A percentile compares a stretch with the other conserved stretches of the same genome.
Evolutionary conservation across 2,329 filamentous ascomycete species (phyloP).

Genomic region (Didymellaceae sp.): DNA sequence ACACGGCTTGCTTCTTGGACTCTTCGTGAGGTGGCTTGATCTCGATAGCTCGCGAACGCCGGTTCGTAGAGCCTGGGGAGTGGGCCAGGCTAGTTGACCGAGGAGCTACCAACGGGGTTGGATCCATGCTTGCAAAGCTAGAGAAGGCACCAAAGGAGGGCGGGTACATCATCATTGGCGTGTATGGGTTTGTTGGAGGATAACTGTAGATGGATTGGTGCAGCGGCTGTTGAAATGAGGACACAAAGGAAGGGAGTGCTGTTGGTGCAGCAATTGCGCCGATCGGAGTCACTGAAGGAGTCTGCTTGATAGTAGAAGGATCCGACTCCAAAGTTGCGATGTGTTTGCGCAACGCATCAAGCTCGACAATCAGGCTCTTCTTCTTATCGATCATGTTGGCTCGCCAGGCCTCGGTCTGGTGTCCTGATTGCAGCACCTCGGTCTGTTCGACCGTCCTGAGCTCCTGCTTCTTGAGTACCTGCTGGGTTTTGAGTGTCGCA

Average conservation of each 20-base stretch:
- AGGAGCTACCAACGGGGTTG: constrained; percentile 30
- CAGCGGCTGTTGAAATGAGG: constrained; percentile 36
- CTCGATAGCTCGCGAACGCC: constrained; percentile 50
- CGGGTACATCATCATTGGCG: constrained; percentile 39
- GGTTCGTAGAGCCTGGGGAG: constrained; percentile 42
- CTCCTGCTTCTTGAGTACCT: constrained; percentile 42
- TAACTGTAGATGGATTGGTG: constrained; percentile 35
- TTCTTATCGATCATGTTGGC: constrained; percentile 45
- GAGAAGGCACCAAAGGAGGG: constrained; percentile 30
- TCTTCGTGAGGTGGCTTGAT: constrained; percentile 49
- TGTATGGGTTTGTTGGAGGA: constrained; percentile 28
- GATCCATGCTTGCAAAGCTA: constrained; percentile 26
- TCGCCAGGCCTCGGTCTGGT: constrained; percentile 44
- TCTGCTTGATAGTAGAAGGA: constrained; percentile 6
- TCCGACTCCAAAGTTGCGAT: constrained; percentile 39
- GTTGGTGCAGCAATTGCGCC: constrained; percentile 8
- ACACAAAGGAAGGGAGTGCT: constrained; percentile 26
- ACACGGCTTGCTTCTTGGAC: constrained; percentile 31
- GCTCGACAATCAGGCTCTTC: constrained; percentile 43
- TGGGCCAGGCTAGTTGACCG: constrained; percentile 22
- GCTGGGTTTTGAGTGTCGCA: constrained; percentile 34
- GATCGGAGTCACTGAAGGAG: constrained; percentile 3
- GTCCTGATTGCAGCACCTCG: constrained; percentile 43
- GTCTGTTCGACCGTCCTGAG: constrained; percentile 46
- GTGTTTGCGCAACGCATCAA: constrained; percentile 45